Percentiles rank a stretch among this genome's conserved stretches.
Evolutionary conservation across 2,329 filamentous ascomycete genomes (phyloP).

Genomic region (Xylariaceae sp.): DNA sequence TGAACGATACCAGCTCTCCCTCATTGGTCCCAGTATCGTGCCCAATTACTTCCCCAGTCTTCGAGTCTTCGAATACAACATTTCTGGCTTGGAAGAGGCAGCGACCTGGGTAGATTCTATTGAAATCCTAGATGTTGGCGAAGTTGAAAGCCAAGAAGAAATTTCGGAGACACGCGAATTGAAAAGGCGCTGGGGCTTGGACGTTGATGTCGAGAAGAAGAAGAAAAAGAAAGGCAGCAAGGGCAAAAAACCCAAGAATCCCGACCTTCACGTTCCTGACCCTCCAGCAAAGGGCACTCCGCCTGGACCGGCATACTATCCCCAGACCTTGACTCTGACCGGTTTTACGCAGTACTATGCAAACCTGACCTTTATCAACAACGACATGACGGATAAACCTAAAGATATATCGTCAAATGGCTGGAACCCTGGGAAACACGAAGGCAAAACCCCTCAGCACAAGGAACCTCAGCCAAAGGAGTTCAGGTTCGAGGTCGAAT

Average conservation of each 20-base stretch:
- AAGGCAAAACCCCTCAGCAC: conserved; percentile 54
- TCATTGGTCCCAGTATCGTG: conserved; percentile 83
- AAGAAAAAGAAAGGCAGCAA: conserved; percentile 45
- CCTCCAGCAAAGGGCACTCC: conserved; percentile 69
- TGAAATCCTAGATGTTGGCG: conserved; percentile 8
- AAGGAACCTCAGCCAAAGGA: conserved; percentile 56
- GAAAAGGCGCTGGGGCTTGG: conserved; percentile 26
- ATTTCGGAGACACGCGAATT: conserved; percentile 13
- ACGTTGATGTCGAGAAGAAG: conserved; percentile 34
- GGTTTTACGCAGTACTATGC: conserved; percentile 90
- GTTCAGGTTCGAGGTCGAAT: conserved; percentile 79
- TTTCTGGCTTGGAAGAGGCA: conserved; percentile 65
- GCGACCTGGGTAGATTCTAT: conserved; percentile 41
- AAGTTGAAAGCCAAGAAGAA: neutral
- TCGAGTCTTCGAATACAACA: conserved; percentile 93
- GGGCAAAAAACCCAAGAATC: conserved; percentile 50
- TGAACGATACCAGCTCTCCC: conserved; percentile 78
- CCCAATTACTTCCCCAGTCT: conserved; percentile 90
- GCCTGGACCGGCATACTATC: conserved; percentile 87
- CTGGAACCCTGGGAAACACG: conserved; percentile 65
- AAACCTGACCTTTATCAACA: conserved; percentile 89
- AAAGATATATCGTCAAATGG: conserved; percentile 35
- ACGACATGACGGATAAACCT: conserved; percentile 51
- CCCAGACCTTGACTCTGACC: conserved; percentile 74
- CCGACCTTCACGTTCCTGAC: conserved; percentile 63